Evolutionary conservation across 2,329 filamentous ascomycete species (phyloP), one percentile per base, ranked within the genome.

Genomic region (Neodidymelliopsis sp.): DNA sequence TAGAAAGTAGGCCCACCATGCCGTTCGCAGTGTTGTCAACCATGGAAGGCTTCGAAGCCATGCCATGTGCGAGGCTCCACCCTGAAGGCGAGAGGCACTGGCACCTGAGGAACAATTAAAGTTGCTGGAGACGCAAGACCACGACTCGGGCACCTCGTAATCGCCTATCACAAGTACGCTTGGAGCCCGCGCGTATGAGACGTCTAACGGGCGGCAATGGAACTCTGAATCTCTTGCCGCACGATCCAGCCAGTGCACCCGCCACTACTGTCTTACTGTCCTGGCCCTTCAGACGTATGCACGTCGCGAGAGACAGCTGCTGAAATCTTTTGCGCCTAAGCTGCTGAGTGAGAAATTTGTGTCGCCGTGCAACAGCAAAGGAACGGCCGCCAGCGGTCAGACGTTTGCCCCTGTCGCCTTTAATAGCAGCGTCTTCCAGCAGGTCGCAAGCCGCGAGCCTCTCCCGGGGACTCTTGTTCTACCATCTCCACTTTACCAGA

Each of bases 151-250:
- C n/a, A 18, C 19, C 19, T 45, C 29, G 28, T 50, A 40, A 36
- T 45, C 47, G 53, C 63, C 59, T 62, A 60, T 65, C 57, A 64
- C 44, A 54, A 38, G 42, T 44, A 56, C 44, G 52, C 43, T 45
- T 51, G 41, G 49, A 45, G 46, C 53, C 39, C 49, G 59, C 53
- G 43, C 51, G 42, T 55, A 34, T 59, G 56, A 63, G 60, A 66
- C 54, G 53, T 60, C 59, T 51, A 65, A 59, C 56, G 56, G 57
- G 57, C 52, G 57, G 59, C 49, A 47, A 49, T 51, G 52, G 51
- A 44, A 57, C 56, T 54, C 46, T 57, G 53, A 56, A 55, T 57
- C 61, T 59, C 53, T 54, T 58, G 35, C 50, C 44, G 47, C 43
- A 56, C 54, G 53, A 50, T 43, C 53, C 58, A 59, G 40, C 51